phyloP scores from a whole-genome alignment of 163 green algal genomes.

The Volvox carteri region DNA sequence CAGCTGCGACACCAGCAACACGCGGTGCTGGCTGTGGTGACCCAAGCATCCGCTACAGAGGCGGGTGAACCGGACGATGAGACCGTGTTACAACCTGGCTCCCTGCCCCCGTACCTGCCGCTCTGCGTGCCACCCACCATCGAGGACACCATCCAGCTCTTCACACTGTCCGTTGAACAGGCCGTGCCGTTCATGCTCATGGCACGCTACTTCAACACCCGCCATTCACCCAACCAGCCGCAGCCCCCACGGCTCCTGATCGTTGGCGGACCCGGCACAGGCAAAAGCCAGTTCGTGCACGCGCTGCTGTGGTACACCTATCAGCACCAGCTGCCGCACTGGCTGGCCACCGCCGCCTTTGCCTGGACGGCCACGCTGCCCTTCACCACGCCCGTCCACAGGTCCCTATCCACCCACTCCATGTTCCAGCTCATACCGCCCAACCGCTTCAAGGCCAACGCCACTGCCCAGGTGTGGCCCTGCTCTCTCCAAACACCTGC shows the following conservation, averaged over 20 bases:
- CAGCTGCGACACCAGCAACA: background rate
- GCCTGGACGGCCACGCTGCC: background rate
- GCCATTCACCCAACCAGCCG: background rate
- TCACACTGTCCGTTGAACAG: background rate
- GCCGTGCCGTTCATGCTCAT: background rate
- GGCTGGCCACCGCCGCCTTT: background rate
- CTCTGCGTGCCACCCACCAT: background rate
- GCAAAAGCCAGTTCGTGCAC: constrained; percentile 29
- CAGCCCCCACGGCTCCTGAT: background rate
- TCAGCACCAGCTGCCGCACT: background rate
- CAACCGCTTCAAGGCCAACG: no score
- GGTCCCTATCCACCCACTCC: background rate
- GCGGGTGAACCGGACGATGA: no score
- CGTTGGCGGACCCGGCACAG: constrained; percentile 11
- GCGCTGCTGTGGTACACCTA: constrained; percentile 22
- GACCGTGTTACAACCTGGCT: no score
- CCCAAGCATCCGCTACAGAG: no score
- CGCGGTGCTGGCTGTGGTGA: background rate
- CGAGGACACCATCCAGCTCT: background rate
- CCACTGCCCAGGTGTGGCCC: no score
- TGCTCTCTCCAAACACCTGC: no score
- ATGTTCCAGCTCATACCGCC: background rate
- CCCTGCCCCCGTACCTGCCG: background rate
- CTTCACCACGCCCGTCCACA: background rate
- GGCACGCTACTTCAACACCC: background rate